Evolutionary conservation across 2,329 filamentous ascomycete species (phyloP).

Genomic region (Phialophora tarda): DNA sequence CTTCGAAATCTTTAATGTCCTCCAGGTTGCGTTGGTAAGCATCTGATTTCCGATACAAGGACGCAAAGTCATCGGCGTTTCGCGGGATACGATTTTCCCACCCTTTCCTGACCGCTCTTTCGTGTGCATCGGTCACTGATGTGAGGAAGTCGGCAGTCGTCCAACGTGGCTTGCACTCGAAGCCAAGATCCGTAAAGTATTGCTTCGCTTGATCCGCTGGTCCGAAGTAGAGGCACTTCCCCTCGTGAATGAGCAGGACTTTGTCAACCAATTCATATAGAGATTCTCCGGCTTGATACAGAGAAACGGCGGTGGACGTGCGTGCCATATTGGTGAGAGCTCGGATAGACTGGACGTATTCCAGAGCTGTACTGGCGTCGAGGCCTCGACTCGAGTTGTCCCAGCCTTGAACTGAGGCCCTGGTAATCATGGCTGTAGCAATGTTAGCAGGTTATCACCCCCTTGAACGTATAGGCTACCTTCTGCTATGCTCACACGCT

Average conservation of each 20-base stretch:
- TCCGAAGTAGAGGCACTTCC: constrained; percentile 75
- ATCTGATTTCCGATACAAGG: constrained; percentile 57
- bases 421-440: constrained; percentile 72
- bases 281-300: constrained; percentile 69
- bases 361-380: constrained; percentile 73
- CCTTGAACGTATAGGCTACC: not conserved
- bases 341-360: constrained; percentile 72
- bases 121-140: constrained; percentile 66
- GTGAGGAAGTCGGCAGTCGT: constrained; percentile 79
- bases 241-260: constrained; percentile 69
- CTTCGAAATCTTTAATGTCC: constrained; percentile 62
- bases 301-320: constrained; percentile 68
- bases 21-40: constrained; percentile 50
- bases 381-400: constrained; percentile 76
- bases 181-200: constrained; percentile 75
- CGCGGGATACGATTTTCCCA: constrained; percentile 64
- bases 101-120: constrained; percentile 61
- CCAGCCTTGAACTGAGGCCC: constrained; percentile 73
- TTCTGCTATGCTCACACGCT: constrained; percentile 63
- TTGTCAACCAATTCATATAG: constrained; percentile 68
- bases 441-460: constrained; percentile 58
- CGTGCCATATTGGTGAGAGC: constrained; percentile 68
- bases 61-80: constrained; percentile 61
- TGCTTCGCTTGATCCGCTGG: constrained; percentile 65
- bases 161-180: constrained; percentile 72